phyloP scores from a whole-genome alignment of 1,139 yeast genomes.

The Debaryomyces coudertii region DNA sequence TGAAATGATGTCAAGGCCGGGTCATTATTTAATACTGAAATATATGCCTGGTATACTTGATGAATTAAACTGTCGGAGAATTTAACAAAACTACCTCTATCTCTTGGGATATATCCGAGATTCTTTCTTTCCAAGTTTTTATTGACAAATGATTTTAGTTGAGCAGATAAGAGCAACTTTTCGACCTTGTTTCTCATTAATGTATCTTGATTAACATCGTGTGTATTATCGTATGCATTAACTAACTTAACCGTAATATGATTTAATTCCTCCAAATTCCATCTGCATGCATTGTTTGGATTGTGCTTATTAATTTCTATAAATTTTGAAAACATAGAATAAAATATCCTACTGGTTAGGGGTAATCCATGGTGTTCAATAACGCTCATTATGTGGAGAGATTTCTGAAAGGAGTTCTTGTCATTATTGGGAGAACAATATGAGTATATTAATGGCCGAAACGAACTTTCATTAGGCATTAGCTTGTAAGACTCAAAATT shows the following conservation, averaged over 20 bases:
- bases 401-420: slow-evolving; percentile 15
- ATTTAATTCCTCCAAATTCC: slow-evolving; percentile 16
- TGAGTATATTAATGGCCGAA: slow-evolving; percentile 24
- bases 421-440: slow-evolving; percentile 15
- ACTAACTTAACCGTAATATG: slow-evolving; percentile 22
- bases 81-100: slow-evolving; percentile 27
- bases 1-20: slow-evolving; percentile 3
- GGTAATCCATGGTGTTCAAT: slow-evolving; percentile 28
- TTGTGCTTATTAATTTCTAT: neutral
- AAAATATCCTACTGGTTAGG: slow-evolving; percentile 31
- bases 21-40: slow-evolving; percentile 16
- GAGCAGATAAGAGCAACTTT: slow-evolving; percentile 17
- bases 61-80: slow-evolving; percentile 24
- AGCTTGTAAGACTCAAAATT: slow-evolving; percentile 14
- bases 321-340: slow-evolving; percentile 18
- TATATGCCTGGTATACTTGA: slow-evolving; percentile 19
- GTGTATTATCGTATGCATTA: slow-evolving; percentile 23
- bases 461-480: slow-evolving; percentile 32
- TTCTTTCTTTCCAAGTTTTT: slow-evolving; percentile 13
- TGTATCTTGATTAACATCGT: slow-evolving; percentile 25
- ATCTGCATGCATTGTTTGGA: neutral
- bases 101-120: slow-evolving; percentile 13
- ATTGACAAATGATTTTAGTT: slow-evolving; percentile 20
- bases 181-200: slow-evolving; percentile 11
- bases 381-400: slow-evolving; percentile 19